Percentiles rank a stretch among this genome's conserved stretches.
These are phyloP conservation scores for Chlorella sp. DNA, from an alignment of 139 green algal species.

Conservation along the genomic window DNA sequence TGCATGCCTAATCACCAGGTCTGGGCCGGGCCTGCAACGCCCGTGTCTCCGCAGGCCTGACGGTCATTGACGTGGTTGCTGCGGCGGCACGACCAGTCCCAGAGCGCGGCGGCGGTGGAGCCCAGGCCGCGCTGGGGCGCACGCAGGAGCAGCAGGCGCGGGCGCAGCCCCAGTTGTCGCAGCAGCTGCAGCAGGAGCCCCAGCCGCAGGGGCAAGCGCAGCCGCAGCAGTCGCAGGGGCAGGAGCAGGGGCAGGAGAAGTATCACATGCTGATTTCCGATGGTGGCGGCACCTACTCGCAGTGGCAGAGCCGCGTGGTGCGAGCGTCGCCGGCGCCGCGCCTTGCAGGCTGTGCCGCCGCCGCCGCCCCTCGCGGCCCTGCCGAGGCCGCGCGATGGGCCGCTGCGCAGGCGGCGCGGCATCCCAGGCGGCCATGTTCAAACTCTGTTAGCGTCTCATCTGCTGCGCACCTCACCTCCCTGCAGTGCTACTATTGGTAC, in stretches of 20 bases:
- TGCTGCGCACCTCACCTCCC: no score
- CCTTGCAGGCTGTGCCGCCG: no score
- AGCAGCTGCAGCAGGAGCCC: not conserved
- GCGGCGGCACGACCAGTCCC: no score
- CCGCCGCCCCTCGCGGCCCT: not conserved
- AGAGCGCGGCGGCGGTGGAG: no score
- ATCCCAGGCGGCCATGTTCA: no score
- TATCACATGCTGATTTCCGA: slow-evolving; percentile 52
- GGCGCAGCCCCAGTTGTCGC: not conserved
- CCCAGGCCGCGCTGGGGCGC: no score
- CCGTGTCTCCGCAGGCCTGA: no score
- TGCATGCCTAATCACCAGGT: no score
- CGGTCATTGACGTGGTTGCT: no score
- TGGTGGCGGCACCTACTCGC: slow-evolving; percentile 35
- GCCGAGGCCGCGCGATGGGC: not conserved
- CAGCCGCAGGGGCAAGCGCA: not conserved
- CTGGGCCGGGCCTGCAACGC: no score
- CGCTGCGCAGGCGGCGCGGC: not conserved
- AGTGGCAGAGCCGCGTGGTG: slow-evolving; percentile 66
- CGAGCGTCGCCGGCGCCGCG: no score
- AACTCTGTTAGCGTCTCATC: no score
- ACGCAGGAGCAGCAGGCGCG: not conserved
- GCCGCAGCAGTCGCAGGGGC: not conserved
- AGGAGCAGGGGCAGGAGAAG: slow-evolving; percentile 13
- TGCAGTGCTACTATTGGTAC: slow-evolving; percentile 67